phyloP scores from a whole-genome alignment of 2,329 filamentous ascomycete species.

The Neoscytalidium dimidiatum region DNA sequence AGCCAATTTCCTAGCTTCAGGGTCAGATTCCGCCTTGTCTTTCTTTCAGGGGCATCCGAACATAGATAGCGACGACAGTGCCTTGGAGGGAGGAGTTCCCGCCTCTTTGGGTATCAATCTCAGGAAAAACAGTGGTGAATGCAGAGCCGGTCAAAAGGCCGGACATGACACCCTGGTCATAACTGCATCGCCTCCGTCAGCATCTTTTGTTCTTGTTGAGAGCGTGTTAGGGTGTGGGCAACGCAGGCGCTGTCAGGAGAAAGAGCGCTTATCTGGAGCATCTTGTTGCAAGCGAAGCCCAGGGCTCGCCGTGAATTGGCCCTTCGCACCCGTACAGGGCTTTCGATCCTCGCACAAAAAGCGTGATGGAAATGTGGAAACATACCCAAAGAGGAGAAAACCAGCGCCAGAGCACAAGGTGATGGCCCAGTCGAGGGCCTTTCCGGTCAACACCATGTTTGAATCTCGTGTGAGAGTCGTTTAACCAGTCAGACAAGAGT shows the following conservation, averaged over 20 bases:
- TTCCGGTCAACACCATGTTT: constrained; percentile 17
- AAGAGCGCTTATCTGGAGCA: background rate
- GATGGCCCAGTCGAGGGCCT: constrained; percentile 17
- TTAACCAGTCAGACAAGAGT: background rate
- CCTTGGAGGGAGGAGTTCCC: constrained; percentile 50
- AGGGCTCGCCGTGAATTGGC: too few species aligned
- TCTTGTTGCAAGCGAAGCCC: too few species aligned
- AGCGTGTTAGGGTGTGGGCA: background rate
- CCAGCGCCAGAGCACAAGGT: constrained; percentile 18
- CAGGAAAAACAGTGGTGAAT: constrained; percentile 23
- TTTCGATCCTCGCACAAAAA: background rate
- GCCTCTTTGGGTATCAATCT: constrained; percentile 34
- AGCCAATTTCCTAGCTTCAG: constrained; percentile 1
- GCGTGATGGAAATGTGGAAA: background rate
- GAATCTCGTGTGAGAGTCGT: background rate
- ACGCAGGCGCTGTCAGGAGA: background rate
- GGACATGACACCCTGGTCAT: constrained; percentile 44
- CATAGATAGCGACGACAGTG: constrained; percentile 58
- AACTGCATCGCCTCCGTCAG: constrained; percentile 28
- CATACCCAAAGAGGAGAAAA: constrained; percentile 18
- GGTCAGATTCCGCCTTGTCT: background rate
- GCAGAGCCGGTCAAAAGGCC: constrained; percentile 34
- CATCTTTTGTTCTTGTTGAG: background rate
- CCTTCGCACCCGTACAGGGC: background rate
- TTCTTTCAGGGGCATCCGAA: constrained; percentile 23